These are phyloP conservation scores for Fusarium subglutinans DNA, from an alignment of 2,329 filamentous ascomycete genomes.

Conservation along the genomic window DNA sequence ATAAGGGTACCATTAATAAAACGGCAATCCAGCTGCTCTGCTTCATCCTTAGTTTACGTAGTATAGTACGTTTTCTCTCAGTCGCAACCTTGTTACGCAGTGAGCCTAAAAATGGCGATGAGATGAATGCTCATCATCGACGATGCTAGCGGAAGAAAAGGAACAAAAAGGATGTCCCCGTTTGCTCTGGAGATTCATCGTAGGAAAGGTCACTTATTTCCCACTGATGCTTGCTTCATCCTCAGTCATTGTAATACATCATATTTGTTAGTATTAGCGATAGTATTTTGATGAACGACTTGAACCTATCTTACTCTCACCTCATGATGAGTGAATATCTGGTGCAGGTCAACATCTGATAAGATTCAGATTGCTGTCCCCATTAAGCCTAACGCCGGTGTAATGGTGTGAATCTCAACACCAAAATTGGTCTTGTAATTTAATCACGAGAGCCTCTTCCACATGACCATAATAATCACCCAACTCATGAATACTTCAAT, in stretches of 20 bases:
- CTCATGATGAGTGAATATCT: background rate
- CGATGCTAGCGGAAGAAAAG: background rate
- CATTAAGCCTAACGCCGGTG: slow-evolving; percentile 23
- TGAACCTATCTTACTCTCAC: background rate
- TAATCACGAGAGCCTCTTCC: slow-evolving; percentile 34
- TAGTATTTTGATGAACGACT: no score
- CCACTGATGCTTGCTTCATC: background rate
- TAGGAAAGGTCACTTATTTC: background rate
- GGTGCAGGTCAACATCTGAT: background rate
- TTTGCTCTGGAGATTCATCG: background rate
- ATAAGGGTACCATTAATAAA: background rate
- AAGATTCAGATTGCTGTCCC: background rate
- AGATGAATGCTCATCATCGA: background rate
- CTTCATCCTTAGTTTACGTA: background rate
- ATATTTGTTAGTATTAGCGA: no score
- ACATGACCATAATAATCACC: slow-evolving; percentile 8
- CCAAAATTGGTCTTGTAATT: slow-evolving; percentile 16
- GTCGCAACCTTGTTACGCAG: background rate
- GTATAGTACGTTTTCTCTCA: no score
- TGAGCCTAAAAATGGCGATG: background rate
- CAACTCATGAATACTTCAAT: background rate
- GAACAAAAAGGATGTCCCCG: fast-evolving
- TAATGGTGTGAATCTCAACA: slow-evolving; percentile 19
- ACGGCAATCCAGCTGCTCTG: no score
- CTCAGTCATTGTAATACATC: fast-evolving